Conservation (phyloP, 73 alveolate species). For the Paramecium bursaria region DNA sequence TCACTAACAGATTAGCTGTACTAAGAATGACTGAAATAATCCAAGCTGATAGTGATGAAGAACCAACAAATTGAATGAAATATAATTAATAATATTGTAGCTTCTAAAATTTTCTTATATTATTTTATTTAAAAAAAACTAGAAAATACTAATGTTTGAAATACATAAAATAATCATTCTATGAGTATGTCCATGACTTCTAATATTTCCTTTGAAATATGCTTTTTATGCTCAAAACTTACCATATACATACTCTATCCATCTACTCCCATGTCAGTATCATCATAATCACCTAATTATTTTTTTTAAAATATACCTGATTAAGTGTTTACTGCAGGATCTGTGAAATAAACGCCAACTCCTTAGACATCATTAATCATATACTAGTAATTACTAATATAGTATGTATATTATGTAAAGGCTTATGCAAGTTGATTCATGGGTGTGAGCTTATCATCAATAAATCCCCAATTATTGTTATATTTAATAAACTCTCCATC, state of each 20-base stretch:
- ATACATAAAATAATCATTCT: too few species aligned
- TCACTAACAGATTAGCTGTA: conserved; percentile 32
- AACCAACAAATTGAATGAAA: too few species aligned
- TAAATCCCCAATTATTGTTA: conserved; percentile 36
- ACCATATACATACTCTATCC: conserved; percentile 15
- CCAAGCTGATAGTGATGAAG: conserved; percentile 58
- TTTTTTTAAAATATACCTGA: neutral
- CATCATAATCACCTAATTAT: conserved; percentile 9
- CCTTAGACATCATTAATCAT: conserved; percentile 59
- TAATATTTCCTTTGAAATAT: neutral
- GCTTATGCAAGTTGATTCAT: conserved; percentile 32
- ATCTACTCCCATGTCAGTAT: conserved; percentile 57
- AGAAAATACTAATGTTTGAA: too few species aligned
- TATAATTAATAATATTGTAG: too few species aligned
- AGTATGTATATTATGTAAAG: conserved; percentile 21
- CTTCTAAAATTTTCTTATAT: too few species aligned
- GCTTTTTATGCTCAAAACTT: neutral
- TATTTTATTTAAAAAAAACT: too few species aligned
- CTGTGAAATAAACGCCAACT: conserved; percentile 36
- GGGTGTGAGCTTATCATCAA: neutral
- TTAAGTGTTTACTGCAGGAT: conserved; percentile 43
- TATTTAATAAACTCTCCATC: conserved; percentile 52
- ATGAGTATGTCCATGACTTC: neutral
- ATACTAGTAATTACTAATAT: neutral
- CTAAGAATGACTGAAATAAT: conserved; percentile 54